These are phyloP conservation scores for Quercus lobata DNA, from an alignment of 331 rosid genomes.

Conservation along the genomic window DNA sequence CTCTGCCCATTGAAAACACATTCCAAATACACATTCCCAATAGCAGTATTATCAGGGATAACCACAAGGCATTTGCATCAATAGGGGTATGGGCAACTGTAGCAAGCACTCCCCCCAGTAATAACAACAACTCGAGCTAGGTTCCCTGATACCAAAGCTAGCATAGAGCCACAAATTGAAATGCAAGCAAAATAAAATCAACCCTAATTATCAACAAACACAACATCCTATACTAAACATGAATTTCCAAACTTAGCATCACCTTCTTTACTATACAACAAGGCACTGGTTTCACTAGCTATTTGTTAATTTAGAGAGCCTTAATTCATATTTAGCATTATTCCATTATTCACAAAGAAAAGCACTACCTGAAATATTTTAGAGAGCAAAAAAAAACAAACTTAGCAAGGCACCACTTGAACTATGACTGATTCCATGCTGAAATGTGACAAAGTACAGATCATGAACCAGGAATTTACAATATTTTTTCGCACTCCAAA, in stretches of 20 bases:
- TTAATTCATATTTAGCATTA: neutral
- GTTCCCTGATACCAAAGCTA: no score
- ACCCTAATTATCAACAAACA: no score
- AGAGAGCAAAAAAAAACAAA: neutral
- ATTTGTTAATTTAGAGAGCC: neutral
- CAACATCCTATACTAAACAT: no score
- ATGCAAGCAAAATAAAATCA: no score
- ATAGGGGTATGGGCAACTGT: constrained; percentile 80
- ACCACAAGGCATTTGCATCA: constrained; percentile 87
- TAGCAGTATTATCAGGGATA: constrained; percentile 87
- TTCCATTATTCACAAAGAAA: neutral
- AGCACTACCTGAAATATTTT: neutral
- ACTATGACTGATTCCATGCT: neutral
- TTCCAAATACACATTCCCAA: constrained; percentile 58
- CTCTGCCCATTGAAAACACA: constrained; percentile 1
- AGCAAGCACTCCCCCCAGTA: constrained; percentile 90
- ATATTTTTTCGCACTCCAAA: neutral
- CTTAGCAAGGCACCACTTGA: neutral
- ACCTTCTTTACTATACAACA: no score
- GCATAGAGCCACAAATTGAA: no score
- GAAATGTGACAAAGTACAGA: neutral
- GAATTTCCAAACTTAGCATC: no score
- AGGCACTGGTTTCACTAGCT: neutral
- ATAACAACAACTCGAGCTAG: constrained; percentile 11
- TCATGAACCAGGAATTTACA: neutral